phyloP scores from a whole-genome alignment of 345 rosid genomes.

The Eucalyptus urophylla region DNA sequence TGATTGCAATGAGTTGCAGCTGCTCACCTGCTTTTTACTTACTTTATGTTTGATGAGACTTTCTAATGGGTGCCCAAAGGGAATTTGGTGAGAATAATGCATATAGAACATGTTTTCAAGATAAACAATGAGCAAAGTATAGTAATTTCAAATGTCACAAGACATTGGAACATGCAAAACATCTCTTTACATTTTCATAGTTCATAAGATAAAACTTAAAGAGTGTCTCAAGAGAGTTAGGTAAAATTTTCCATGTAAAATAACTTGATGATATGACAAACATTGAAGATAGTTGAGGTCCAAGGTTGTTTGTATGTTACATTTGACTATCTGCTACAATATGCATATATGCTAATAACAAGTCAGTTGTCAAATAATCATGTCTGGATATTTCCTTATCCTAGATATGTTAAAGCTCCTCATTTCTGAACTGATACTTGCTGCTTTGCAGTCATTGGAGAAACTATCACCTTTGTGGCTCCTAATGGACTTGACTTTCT shows the following conservation, averaged over 20 bases:
- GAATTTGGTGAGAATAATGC: not conserved
- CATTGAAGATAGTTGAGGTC: not conserved
- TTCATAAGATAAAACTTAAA: not conserved
- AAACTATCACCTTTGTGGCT: slow-evolving; percentile 69
- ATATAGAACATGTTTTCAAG: not conserved
- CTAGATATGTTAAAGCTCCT: not conserved
- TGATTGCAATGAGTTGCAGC: not conserved
- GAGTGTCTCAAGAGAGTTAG: not conserved
- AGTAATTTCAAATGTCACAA: not conserved
- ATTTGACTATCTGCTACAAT: no score
- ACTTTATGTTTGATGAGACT: not conserved
- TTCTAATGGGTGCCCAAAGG: not conserved
- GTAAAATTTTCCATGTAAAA: not conserved
- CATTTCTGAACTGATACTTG: not conserved
- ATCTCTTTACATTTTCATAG: not conserved
- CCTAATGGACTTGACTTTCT: slow-evolving; percentile 55
- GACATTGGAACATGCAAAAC: not conserved
- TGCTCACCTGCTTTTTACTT: not conserved
- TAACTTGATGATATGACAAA: not conserved
- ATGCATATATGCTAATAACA: not conserved
- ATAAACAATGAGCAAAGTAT: not conserved
- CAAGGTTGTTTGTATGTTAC: not conserved
- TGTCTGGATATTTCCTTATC: not conserved
- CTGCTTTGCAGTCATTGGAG: slow-evolving; percentile 74
- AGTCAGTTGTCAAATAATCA: not conserved